Conservation (phyloP, 371 early-diverging fungal species). For the Fennellomyces sp. region DNA sequence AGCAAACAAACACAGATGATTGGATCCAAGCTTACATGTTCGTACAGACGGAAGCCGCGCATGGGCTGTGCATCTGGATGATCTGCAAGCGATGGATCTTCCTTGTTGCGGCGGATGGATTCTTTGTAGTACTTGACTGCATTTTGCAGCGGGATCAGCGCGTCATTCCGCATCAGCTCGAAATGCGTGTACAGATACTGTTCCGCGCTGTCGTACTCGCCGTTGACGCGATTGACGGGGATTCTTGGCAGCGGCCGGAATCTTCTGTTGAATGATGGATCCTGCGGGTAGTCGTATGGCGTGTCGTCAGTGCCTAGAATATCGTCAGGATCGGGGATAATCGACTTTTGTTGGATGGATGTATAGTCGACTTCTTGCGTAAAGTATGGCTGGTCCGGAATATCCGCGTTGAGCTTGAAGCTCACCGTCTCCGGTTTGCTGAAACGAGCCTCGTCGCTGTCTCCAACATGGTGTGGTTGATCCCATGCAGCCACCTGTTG, state of each 20-base stretch:
- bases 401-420: constrained; percentile 29
- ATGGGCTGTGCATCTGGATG: constrained; percentile 3
- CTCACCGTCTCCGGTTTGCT: constrained; percentile 6
- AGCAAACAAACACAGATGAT: not conserved
- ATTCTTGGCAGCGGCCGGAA: constrained; percentile 36
- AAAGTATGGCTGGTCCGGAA: constrained; percentile 28
- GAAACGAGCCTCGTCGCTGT: constrained; percentile 3
- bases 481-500: constrained; percentile 5
- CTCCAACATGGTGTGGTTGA: not conserved
- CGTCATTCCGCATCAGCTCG: constrained; percentile 66
- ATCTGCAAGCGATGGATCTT: not conserved
- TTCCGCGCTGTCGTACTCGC: constrained; percentile 52
- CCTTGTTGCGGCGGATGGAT: constrained; percentile 8
- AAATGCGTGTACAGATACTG: constrained; percentile 69
- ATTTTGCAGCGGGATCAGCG: constrained; percentile 55
- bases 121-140: constrained; percentile 47
- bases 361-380: constrained; percentile 27
- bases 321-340: constrained; percentile 34
- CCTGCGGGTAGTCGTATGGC: not conserved
- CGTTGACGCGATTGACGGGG: constrained; percentile 54
- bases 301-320: constrained; percentile 15
- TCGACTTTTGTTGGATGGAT: constrained; percentile 22
- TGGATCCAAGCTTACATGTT: constrained; percentile 29
- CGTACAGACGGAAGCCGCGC: constrained; percentile 28
- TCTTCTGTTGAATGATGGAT: not conserved